Base-by-base conservation (phyloP, 345 rosid genomes). In the Melaleuca quinquenervia region DNA sequence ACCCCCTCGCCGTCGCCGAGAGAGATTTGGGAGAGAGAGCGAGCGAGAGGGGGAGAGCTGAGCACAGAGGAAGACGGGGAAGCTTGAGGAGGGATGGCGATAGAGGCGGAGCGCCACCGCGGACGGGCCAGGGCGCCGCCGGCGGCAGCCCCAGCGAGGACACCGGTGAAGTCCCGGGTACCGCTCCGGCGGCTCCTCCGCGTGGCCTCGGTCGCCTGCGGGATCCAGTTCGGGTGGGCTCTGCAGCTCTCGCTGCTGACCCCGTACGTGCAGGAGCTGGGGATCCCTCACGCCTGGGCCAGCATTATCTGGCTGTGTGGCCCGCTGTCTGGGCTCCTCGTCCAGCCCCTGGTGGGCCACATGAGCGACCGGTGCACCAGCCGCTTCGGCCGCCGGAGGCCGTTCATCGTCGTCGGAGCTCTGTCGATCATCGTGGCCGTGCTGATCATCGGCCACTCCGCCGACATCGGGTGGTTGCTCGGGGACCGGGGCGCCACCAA, bases 151-250 rank as follows among this genome's bases (percentile, higher is more conserved):
- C 84, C 91, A 6, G 55, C 76, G 7, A 87, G 91, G 29, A 88
- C 87, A 52, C 75, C 91, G 3, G 41, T 84, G 49, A 85, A 85
- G 85, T 15, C 92, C 11, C 92, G 93, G 74, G 93, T 94, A 1
- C 92, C 93, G 41, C 91, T 93, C 86, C 92, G 95, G 54, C 92
- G 90, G 87, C 94, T 96, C 16, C 93, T 97, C 86, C 93, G 94
- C 29, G 99, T 97, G 64, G 94, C 99, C 29, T 95, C 98, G 56
- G 95, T 97, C 27, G 97, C 99, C 0, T 93, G 98, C 50, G 99
- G 99, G 26, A 96, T 97, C 54, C 99, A 96, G 52, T 97, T 97
- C 94, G 98, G 99, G 0, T 97, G 99, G 99, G 99, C 99, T 3
- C 91, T 97, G 20, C 99, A 97, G 94, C 98, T 97, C 50, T 97